phyloP scores from a whole-genome alignment of 768 basidiomycete species.

The Bullera alba region DNA sequence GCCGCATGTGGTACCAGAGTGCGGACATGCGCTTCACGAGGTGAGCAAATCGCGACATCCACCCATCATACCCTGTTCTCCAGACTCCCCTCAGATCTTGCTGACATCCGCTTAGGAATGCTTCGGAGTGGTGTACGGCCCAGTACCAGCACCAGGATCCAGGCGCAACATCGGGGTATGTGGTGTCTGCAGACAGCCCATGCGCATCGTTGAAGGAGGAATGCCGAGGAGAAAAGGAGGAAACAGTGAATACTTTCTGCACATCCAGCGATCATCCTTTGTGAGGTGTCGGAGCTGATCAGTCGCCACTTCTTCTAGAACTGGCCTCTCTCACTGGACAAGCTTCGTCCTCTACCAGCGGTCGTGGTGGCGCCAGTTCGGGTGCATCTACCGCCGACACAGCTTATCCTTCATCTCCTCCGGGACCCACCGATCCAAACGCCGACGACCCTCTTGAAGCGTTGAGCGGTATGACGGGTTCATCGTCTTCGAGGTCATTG shows the following conservation, averaged over 20 bases:
- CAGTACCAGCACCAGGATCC: conserved; percentile 62
- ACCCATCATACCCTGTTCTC: too few relatives aligned
- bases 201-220: conserved; percentile 89
- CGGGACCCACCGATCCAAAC: conserved; percentile 54
- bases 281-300: background rate
- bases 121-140: conserved; percentile 93
- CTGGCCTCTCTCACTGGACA: conserved; percentile 86
- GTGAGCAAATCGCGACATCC: too few relatives aligned
- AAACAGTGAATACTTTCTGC: conserved; percentile 62
- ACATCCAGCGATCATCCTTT: background rate
- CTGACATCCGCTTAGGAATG: conserved; percentile 60
- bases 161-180: conserved; percentile 75
- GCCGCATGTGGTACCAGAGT: conserved; percentile 93
- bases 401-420: conserved; percentile 8
- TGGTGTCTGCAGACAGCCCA: conserved; percentile 90
- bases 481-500: background rate
- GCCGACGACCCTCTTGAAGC: conserved; percentile 78
- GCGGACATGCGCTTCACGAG: conserved; percentile 96
- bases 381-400: background rate
- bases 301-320: conserved; percentile 53
- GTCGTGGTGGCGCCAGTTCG: conserved; percentile 5
- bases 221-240: conserved; percentile 56
- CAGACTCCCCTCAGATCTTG: conserved; percentile 29
- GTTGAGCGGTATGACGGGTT: background rate
- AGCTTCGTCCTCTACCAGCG: background rate